Conservation (phyloP, 2,329 filamentous ascomycete genomes). For the Alternaria sp. region DNA sequence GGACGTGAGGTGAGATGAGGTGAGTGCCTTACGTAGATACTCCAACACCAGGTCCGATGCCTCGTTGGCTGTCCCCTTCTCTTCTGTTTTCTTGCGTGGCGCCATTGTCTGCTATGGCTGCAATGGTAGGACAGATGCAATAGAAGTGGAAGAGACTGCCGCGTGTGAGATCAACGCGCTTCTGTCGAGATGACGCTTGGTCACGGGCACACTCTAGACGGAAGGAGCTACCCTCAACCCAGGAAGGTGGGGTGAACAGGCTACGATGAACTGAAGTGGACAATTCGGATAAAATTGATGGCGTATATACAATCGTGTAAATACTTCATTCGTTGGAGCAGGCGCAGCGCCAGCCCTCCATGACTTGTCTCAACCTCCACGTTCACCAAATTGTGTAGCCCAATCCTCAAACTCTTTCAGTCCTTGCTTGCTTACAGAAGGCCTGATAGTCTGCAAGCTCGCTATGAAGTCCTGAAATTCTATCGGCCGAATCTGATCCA, state of each 20-base stretch:
- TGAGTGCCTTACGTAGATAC: slow-evolving; percentile 58
- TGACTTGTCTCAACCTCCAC: slow-evolving; percentile 70
- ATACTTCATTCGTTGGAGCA: neutral
- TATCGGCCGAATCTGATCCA: slow-evolving; percentile 93
- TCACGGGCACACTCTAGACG: slow-evolving; percentile 8
- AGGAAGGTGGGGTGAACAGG: slow-evolving; percentile 17
- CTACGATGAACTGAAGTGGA: too few species aligned
- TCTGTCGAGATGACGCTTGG: slow-evolving; percentile 12
- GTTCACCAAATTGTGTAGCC: slow-evolving; percentile 91
- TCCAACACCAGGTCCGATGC: slow-evolving; percentile 58
- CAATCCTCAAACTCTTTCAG: slow-evolving; percentile 92
- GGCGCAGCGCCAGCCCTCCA: neutral
- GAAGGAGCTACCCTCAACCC: slow-evolving; percentile 23
- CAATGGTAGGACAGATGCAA: neutral
- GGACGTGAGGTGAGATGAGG: slow-evolving; percentile 6
- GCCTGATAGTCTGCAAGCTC: slow-evolving; percentile 83
- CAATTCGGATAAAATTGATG: neutral
- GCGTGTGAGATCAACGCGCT: neutral
- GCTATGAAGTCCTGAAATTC: slow-evolving; percentile 81
- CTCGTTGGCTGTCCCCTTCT: slow-evolving; percentile 47
- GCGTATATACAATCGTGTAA: neutral
- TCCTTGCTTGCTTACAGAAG: slow-evolving; percentile 85
- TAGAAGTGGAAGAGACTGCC: neutral
- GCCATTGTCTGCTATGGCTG: slow-evolving; percentile 36
- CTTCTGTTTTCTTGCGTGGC: slow-evolving; percentile 50